A percentile compares a stretch with the other conserved stretches of the same genome.
phyloP scores from a whole-genome alignment of 1,284 basidiomycete genomes.

The Earliella scabrosa region DNA sequence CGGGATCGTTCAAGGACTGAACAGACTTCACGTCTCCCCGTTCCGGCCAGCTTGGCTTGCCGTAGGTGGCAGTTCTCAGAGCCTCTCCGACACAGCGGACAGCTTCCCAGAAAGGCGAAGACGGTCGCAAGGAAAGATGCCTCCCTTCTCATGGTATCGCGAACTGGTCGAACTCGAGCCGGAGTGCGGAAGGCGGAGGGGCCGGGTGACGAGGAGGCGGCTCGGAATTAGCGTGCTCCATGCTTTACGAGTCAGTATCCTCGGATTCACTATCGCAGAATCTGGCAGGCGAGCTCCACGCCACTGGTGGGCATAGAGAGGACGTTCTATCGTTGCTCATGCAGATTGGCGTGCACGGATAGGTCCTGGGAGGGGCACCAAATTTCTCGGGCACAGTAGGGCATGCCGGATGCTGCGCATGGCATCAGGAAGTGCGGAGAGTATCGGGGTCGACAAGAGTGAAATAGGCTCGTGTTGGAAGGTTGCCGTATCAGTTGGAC shows the following conservation, averaged over 20 bases:
- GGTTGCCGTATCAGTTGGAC: constrained; percentile 20
- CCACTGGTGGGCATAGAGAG: constrained; percentile 18
- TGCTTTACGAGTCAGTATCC: constrained; percentile 21
- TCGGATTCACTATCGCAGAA: neutral
- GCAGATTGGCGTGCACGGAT: constrained; percentile 7
- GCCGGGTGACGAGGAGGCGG: constrained; percentile 12
- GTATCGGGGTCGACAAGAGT: constrained; percentile 3
- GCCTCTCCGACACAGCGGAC: constrained; percentile 20
- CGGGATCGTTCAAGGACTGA: constrained; percentile 23
- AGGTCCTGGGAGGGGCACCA: constrained; percentile 9
- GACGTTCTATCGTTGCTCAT: constrained; percentile 14
- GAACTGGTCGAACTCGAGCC: constrained; percentile 15
- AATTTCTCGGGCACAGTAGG: constrained; percentile 19
- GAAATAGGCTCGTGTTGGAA: constrained; percentile 21
- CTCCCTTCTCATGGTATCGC: constrained; percentile 23
- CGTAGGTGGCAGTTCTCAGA: constrained; percentile 28
- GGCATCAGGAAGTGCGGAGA: constrained; percentile 10
- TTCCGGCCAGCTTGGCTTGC: constrained; percentile 29
- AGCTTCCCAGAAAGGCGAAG: constrained; percentile 20
- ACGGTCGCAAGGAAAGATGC: constrained; percentile 21
- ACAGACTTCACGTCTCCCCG: constrained; percentile 27
- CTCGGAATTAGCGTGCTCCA: constrained; percentile 20
- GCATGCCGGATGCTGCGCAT: constrained; percentile 17
- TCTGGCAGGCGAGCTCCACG: constrained; percentile 15
- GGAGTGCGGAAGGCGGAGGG: constrained; percentile 9